Conservation (phyloP, 2,329 filamentous ascomycete genomes). For the Botrytis porri region DNA sequence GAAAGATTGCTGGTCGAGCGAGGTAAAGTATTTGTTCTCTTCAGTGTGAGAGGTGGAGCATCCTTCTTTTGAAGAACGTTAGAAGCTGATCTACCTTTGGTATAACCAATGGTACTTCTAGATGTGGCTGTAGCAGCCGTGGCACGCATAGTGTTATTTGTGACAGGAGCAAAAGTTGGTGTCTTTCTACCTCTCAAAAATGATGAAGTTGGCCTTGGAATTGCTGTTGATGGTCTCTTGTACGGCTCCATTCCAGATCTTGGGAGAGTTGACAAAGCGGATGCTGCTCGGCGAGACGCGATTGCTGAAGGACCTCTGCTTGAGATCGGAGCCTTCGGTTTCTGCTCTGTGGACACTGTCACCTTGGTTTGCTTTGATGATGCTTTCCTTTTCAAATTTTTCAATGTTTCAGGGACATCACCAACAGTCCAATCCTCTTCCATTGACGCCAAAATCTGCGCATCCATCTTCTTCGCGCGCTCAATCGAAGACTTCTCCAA, state of each 20-base stretch:
- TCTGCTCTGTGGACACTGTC: slow-evolving; percentile 27
- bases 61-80: slow-evolving; percentile 37
- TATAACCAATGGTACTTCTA: slow-evolving; percentile 80
- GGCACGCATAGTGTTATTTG: slow-evolving; percentile 52
- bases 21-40: slow-evolving; percentile 20
- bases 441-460: slow-evolving; percentile 64
- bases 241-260: slow-evolving; percentile 34
- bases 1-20: slow-evolving; percentile 39
- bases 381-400: slow-evolving; percentile 35
- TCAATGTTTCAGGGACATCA: slow-evolving; percentile 51
- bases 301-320: slow-evolving; percentile 48
- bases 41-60: slow-evolving; percentile 8
- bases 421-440: slow-evolving; percentile 60
- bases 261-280: slow-evolving; percentile 47
- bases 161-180: slow-evolving; percentile 44
- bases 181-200: slow-evolving; percentile 30
- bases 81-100: slow-evolving; percentile 63
- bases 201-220: slow-evolving; percentile 37
- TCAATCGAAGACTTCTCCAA: slow-evolving; percentile 47
- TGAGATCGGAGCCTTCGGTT: slow-evolving; percentile 23
- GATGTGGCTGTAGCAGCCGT: slow-evolving; percentile 65
- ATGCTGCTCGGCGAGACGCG: slow-evolving; percentile 53
- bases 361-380: slow-evolving; percentile 20
- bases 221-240: slow-evolving; percentile 38
- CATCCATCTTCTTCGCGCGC: slow-evolving; percentile 56